These are phyloP conservation scores for Coemansia sp. DNA, from an alignment of 192 early-diverging fungal species.

Conservation along the genomic window DNA sequence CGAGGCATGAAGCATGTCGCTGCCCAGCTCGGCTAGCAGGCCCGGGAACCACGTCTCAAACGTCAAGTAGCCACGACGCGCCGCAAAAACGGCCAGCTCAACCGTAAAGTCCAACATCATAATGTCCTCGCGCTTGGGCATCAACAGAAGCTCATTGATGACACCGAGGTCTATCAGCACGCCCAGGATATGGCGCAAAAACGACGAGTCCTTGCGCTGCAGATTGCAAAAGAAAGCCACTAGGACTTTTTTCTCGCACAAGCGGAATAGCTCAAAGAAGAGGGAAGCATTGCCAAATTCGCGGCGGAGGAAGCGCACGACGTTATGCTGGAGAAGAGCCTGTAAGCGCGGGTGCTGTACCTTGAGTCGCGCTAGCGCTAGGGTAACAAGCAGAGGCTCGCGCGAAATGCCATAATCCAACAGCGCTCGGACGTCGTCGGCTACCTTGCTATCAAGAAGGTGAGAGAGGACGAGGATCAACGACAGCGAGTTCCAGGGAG, in stretches of 20 bases:
- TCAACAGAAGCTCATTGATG: slow-evolving; percentile 41
- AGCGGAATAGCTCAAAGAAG: slow-evolving; percentile 55
- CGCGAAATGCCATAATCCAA: slow-evolving; percentile 40
- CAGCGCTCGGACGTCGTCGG: slow-evolving; percentile 45
- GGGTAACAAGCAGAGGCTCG: slow-evolving; percentile 50
- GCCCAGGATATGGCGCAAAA: slow-evolving; percentile 37
- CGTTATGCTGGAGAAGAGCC: slow-evolving; percentile 49
- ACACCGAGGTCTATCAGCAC: slow-evolving; percentile 46
- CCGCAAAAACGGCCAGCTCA: slow-evolving; percentile 52
- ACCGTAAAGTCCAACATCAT: slow-evolving; percentile 54
- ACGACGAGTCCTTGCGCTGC: slow-evolving; percentile 45
- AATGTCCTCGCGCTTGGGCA: slow-evolving; percentile 52
- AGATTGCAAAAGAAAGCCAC: slow-evolving; percentile 52
- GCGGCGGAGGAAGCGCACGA: slow-evolving; percentile 48
- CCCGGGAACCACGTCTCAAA: slow-evolving; percentile 54
- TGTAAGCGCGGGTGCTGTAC: slow-evolving; percentile 54
- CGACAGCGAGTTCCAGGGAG: slow-evolving; percentile 56
- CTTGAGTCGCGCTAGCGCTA: slow-evolving; percentile 51
- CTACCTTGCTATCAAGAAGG: slow-evolving; percentile 44
- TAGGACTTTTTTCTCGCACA: slow-evolving; percentile 51
- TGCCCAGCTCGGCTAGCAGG: slow-evolving; percentile 45
- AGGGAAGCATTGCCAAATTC: slow-evolving; percentile 33
- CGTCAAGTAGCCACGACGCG: slow-evolving; percentile 47
- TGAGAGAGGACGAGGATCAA: slow-evolving; percentile 49
- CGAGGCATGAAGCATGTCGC: slow-evolving; percentile 48